Conservation (phyloP, 495 filamentous ascomycete genomes). For the Wilcoxina mikolae region DNA sequence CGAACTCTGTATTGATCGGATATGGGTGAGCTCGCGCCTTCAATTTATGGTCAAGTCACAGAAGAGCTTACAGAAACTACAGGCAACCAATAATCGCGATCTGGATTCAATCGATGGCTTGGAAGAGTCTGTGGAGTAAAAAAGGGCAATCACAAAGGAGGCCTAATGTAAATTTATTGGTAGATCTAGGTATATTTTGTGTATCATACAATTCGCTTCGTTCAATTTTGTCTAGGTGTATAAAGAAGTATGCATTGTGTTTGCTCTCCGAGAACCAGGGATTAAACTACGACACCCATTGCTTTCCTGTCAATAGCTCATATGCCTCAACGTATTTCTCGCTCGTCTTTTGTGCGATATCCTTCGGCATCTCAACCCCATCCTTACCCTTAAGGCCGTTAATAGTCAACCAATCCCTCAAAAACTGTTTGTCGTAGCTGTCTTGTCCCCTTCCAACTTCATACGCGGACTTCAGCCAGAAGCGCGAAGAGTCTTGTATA, state of each 20-base stretch:
- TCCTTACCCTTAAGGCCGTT: slow-evolving; percentile 57
- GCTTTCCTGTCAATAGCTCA: slow-evolving; percentile 52
- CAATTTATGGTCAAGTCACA: too few species aligned
- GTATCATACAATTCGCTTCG: too few species aligned
- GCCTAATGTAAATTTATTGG: too few species aligned
- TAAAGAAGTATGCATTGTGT: too few species aligned
- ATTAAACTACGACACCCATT: slow-evolving; percentile 24
- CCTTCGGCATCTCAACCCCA: slow-evolving; percentile 50
- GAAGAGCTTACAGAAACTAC: background rate
- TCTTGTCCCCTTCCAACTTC: slow-evolving; percentile 57
- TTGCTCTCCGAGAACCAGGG: too few species aligned
- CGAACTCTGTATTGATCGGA: slow-evolving; percentile 63
- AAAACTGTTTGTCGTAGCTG: slow-evolving; percentile 82
- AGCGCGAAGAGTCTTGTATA: slow-evolving; percentile 55
- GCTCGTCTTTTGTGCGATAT: slow-evolving; percentile 48
- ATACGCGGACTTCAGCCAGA: slow-evolving; percentile 70
- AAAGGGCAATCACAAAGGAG: too few species aligned
- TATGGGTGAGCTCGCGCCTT: slow-evolving; percentile 46
- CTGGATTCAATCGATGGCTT: background rate
- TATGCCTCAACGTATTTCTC: slow-evolving; percentile 56
- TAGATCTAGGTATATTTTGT: too few species aligned
- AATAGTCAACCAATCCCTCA: slow-evolving; percentile 70
- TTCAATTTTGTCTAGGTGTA: too few species aligned
- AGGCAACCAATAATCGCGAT: background rate
- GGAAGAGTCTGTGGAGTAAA: background rate